These are phyloP conservation scores for Anaeromyces robustus DNA, from an alignment of 192 early-diverging fungal genomes.

Conservation along the genomic window DNA sequence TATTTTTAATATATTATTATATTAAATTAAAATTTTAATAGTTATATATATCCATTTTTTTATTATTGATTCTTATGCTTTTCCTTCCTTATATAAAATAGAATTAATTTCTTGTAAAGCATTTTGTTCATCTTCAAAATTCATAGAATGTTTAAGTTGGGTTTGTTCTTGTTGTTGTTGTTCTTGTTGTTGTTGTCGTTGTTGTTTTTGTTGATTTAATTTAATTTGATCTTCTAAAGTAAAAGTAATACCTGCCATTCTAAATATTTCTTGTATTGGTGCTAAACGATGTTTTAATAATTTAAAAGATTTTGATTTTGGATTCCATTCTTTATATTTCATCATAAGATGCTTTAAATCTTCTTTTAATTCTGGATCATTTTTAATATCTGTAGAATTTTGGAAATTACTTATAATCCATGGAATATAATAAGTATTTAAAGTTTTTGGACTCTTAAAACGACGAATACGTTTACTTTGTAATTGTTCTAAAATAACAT, in stretches of 20 bases:
- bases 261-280: background rate
- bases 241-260: background rate
- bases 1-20: no score
- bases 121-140: background rate
- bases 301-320: background rate
- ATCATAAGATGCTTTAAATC: background rate
- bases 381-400: background rate
- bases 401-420: background rate
- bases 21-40: no score
- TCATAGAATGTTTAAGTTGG: background rate
- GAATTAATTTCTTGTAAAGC: background rate
- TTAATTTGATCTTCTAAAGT: background rate
- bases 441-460: background rate
- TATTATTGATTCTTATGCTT: no score
- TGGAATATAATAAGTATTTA: background rate
- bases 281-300: background rate
- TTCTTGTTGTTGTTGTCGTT: background rate
- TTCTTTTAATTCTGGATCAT: background rate
- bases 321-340: background rate
- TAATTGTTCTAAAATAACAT: background rate
- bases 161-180: no score
- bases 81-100: no score
- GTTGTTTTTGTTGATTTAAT: background rate
- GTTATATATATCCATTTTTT: no score
- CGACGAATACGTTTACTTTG: background rate